Evolutionary conservation across 345 rosid genomes (phyloP), one percentile per base, ranked within the genome.

Genomic region (Citropsis articulata): DNA sequence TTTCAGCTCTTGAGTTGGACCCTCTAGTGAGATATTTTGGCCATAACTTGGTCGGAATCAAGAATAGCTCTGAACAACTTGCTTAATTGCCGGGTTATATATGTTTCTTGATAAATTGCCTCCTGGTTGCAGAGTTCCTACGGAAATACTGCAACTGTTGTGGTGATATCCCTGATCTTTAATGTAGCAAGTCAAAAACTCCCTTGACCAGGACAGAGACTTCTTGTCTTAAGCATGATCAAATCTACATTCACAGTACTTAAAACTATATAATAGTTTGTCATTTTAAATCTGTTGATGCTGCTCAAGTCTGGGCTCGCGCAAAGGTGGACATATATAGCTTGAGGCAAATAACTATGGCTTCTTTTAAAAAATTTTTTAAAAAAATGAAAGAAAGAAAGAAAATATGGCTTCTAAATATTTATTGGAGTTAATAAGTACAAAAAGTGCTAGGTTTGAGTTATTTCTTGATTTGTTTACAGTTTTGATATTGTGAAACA

Each of bases 381-480:
- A n/a, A 9, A 12, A 9, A 9, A 40, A 7, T 38, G 45, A 40
- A 42, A 10, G 48, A 42, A 42, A 10, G 14, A 42, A 42, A 42
- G 48, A 42, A 38, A 18, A 69, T n/a, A 50, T 7, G 14, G 31
- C 48, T 30, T 64, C 31, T n/a, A 50, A 65, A 30, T 65, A 42
- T 28, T 50, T 64, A 42, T 14, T 35, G 45, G 63, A 31, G 50
- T n/a, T 45, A 30, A 50, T 22, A 65, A 65, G 36, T 31, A 28
- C 78, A 19, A 62, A 62, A 62, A 18, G n/a, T 40, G 24, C 30
- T 33, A 31, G 24, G 28, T 8, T 64, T 65, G 45, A 64, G 60
- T 64, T 65, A 16, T 48, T 65, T 64, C n/a, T 65, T 42, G 28
- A 62, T 63, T 66, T 75, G 71, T 75, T 7, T 65, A 6, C 55